Base-by-base conservation (phyloP, 805 yeast genomes). In the Starmerella bombicola region DNA sequence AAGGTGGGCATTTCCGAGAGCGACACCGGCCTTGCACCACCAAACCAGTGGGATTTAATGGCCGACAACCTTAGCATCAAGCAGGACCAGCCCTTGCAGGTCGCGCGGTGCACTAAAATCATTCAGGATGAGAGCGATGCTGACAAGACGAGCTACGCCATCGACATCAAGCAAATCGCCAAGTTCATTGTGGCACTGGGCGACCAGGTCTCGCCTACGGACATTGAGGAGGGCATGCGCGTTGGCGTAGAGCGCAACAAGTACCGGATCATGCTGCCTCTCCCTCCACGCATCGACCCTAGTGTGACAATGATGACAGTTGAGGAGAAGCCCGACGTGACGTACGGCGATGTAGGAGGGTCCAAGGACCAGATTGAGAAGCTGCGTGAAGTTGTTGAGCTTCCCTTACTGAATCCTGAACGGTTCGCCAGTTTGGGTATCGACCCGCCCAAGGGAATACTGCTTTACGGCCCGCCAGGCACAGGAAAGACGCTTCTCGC, bases 241-340 rank as follows among this genome's bases (percentile, higher is more conserved):
- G 97, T 91, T 29, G 99, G 99, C 57, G 98, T 91, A 42, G 98
- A 93, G 61, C 76, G 98, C 62, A 85, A 82, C 56, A 88, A 88
- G 64, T 91, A 91, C 64, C 94, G 86, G 62, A 93, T 91, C 58
- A 95, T 88, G 69, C 70, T 91, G 55, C 98, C 99, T 23, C 70
- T 91, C 50, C 99, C 99, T 9, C 98, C 99, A 41, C 71, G 93
- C 57, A 91, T 91, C 59, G 99, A 91, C 62, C 97, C 99, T 12
- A 74, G 85, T 30, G 99, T 91, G 40, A 91, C 98, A 5, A 91
- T 91, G 98, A 91, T 91, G 99, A 88, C 97, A 2, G 99, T 91
- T 35, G 99, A 91, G 63, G 99, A 91, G 65, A 91, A 91, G 62
- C 99, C 98, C 12, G 98, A 91, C 64, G 97, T 91, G 29, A 91